Evolutionary conservation across 2,329 filamentous ascomycete genomes (phyloP).

Genomic region (Trichoderma breve): DNA sequence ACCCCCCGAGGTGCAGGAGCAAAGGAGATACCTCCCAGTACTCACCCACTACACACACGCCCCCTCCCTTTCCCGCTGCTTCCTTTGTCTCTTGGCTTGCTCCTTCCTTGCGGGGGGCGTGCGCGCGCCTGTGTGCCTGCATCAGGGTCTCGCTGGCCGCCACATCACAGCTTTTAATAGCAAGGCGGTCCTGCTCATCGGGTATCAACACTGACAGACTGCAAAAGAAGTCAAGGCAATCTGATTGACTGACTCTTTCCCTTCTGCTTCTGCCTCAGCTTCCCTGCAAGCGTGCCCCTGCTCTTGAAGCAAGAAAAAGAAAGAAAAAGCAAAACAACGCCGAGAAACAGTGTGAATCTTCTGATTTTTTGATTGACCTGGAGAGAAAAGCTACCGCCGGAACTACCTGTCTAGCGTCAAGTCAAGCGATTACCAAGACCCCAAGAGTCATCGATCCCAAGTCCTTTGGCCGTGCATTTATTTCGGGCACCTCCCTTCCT

Average conservation of each 20-base stretch:
- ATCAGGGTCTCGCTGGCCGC: slow-evolving; percentile 22
- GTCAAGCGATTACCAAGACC: background rate
- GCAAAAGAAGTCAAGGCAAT: background rate
- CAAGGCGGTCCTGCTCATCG: slow-evolving; percentile 21
- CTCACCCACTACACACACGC: background rate
- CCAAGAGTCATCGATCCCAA: background rate
- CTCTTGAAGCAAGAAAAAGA: background rate
- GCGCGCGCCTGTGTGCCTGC: slow-evolving; percentile 24
- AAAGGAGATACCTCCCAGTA: background rate
- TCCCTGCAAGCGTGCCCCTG: background rate
- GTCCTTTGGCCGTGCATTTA: background rate
- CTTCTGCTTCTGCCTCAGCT: background rate
- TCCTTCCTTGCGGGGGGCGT: slow-evolving; percentile 16
- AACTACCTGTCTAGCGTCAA: background rate
- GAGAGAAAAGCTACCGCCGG: background rate
- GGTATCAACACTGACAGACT: slow-evolving; percentile 21
- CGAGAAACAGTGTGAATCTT: background rate
- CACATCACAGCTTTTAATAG: slow-evolving; percentile 20
- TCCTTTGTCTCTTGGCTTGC: slow-evolving; percentile 15
- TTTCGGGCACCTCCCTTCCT: background rate
- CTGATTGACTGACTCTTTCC: background rate
- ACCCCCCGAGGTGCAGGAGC: background rate
- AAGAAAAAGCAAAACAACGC: background rate
- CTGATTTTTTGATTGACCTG: background rate
- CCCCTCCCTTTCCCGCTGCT: slow-evolving; percentile 14